Percentiles rank a stretch among this genome's conserved stretches.
These are phyloP conservation scores for Haberlea rhodopensis DNA, from an alignment of 257 asterid genomes.

Conservation along the genomic window DNA sequence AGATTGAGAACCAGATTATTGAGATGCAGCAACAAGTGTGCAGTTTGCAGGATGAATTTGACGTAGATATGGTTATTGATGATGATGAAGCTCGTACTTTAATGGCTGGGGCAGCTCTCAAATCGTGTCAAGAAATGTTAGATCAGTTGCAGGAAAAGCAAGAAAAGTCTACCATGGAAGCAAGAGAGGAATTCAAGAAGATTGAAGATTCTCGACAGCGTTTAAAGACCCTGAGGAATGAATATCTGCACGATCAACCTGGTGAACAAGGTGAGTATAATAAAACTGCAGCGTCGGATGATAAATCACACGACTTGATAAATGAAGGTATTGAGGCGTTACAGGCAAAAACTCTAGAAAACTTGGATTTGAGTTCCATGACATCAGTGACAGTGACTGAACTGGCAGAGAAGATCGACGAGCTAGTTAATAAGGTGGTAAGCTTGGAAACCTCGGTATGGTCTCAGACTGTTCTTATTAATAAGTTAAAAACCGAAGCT, in stretches of 20 bases:
- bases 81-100: slow-evolving; percentile 50
- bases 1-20: slow-evolving; percentile 42
- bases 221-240: slow-evolving; percentile 30
- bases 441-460: slow-evolving; percentile 50
- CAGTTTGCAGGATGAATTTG: slow-evolving; percentile 44
- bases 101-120: slow-evolving; percentile 55
- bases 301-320: slow-evolving; percentile 6
- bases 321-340: slow-evolving; percentile 23
- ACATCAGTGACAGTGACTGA: slow-evolving; percentile 29
- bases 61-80: slow-evolving; percentile 37
- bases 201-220: slow-evolving; percentile 39
- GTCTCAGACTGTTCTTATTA: slow-evolving; percentile 52
- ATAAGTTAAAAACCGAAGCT: slow-evolving; percentile 45
- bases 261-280: slow-evolving; percentile 6
- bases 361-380: slow-evolving; percentile 16
- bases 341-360: slow-evolving; percentile 25
- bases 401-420: slow-evolving; percentile 55
- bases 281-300: not conserved
- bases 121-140: slow-evolving; percentile 44
- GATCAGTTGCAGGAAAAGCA: slow-evolving; percentile 43
- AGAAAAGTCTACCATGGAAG: slow-evolving; percentile 30
- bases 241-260: slow-evolving; percentile 21
- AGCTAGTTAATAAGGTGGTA: slow-evolving; percentile 51
- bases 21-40: slow-evolving; percentile 46
- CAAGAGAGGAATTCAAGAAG: slow-evolving; percentile 38